Conservation (phyloP, 1,284 basidiomycete genomes). For the Pascua sp. region DNA sequence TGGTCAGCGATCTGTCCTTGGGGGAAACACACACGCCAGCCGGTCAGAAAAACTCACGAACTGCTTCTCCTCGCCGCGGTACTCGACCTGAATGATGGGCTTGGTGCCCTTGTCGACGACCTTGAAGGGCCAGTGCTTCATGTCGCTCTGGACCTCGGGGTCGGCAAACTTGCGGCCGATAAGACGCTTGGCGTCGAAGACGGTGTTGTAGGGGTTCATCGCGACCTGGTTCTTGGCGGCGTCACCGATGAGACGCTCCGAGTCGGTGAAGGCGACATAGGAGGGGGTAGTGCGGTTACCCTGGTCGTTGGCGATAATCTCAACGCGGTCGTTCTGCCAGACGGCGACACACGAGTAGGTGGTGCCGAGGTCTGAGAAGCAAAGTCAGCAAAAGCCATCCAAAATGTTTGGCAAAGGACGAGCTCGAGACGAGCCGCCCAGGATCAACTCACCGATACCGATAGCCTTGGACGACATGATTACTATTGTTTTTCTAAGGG, state of each 20-base stretch:
- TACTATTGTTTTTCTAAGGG: conserved; percentile 23
- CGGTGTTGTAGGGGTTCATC: conserved; percentile 93
- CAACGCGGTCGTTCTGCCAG: conserved; percentile 97
- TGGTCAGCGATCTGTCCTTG: too few species aligned
- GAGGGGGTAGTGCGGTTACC: conserved; percentile 99
- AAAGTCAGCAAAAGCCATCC: conserved; percentile 10
- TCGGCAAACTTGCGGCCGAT: conserved; percentile 91
- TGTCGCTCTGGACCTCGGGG: conserved; percentile 61
- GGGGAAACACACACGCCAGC: too few species aligned
- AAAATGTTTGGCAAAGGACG: neutral
- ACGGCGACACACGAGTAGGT: conserved; percentile 75
- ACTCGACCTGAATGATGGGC: conserved; percentile 59
- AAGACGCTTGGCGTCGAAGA: conserved; percentile 95
- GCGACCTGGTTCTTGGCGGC: conserved; percentile 97
- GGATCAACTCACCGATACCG: conserved; percentile 66
- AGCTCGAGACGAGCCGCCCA: neutral
- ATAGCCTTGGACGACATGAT: conserved; percentile 85
- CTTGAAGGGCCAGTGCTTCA: conserved; percentile 68
- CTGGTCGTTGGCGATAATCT: conserved; percentile 93
- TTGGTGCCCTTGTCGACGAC: conserved; percentile 60
- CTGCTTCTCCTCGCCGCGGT: conserved; percentile 59
- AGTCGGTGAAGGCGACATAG: conserved; percentile 96
- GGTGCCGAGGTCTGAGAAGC: conserved; percentile 49
- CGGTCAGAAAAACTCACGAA: conserved; percentile 38
- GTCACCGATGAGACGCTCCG: conserved; percentile 98